phyloP scores from a whole-genome alignment of 176 grass and related monocot species.

The Oryza coarctata region DNA sequence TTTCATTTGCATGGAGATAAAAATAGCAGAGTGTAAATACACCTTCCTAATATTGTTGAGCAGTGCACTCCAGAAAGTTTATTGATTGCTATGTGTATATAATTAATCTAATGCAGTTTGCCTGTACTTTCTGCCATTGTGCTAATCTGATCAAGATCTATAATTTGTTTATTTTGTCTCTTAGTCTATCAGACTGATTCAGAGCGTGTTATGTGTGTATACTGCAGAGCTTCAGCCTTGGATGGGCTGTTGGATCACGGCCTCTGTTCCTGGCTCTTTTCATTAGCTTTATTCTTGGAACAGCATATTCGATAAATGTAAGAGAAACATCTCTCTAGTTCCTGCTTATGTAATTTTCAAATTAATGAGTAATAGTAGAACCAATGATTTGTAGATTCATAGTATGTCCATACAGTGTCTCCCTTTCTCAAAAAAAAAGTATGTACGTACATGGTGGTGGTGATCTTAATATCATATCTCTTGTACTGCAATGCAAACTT shows the following conservation, averaged over 20 bases:
- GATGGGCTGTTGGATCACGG: slow-evolving; percentile 68
- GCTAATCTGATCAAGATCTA: neutral
- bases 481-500: neutral
- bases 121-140: neutral
- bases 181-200: slow-evolving; percentile 39
- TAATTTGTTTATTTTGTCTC: neutral
- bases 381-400: neutral
- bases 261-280: slow-evolving; percentile 90
- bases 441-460: neutral
- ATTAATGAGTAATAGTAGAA: neutral
- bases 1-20: neutral
- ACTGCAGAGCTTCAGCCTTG: slow-evolving; percentile 88
- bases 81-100: neutral
- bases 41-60: slow-evolving; percentile 6
- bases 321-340: slow-evolving; percentile 1
- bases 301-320: slow-evolving; percentile 96
- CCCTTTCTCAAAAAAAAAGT: too few species aligned
- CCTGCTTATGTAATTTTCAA: neutral
- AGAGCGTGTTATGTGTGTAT: slow-evolving; percentile 12
- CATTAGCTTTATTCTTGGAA: slow-evolving; percentile 96
- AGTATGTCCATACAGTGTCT: too few species aligned
- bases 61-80: neutral
- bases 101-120: neutral
- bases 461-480: neutral
- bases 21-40: neutral